Base-by-base conservation (phyloP, 129 eudicot species). In the Glebionis coronaria region DNA sequence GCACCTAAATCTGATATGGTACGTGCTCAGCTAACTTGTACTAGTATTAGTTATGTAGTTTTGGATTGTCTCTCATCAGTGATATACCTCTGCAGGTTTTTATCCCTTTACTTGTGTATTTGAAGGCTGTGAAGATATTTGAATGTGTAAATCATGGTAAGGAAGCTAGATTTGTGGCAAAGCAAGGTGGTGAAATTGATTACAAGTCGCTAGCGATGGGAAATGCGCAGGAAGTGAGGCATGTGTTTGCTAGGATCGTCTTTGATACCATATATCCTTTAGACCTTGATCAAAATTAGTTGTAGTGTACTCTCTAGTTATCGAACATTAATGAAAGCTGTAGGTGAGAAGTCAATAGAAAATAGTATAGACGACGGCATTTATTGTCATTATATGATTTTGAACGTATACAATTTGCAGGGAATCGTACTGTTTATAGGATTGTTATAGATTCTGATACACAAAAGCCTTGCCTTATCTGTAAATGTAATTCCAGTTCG, bases 1-100 rank as follows among this genome's bases (percentile, higher is more conserved):
- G 95, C 98, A 56, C 96, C 95, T 27, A 63, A 64, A 44, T 88
- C 98, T 56, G 84, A 86, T 77, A 77, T 88, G 83, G 98, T 88
- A 84, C 3, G 42, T 63, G 66, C 18, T 69, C 38, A 45, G 53
- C 49, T 3, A 59, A 61, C 63, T 58, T 5, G 0, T 13, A 49
- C 9, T 16, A 5, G 9, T 7, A 49, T 15, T 16, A 5, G 9
- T 7, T 35, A 46, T 16, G 0, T 7, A 6, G 12, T 31, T 63
- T 9, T 42, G 23, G 9, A 52, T 16, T 60, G 40, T 68, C 12
- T 42, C 59, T 75, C 8, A 63, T 55, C 56, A 9, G n/a, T 20
- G 20, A 16, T 23, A 15, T 57, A 49, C 38, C 50, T 67, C 69
- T 80, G 84, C 90, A 93, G 98, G 96, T 88, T 44, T 80, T 86